Evolutionary conservation across 2,329 filamentous ascomycete genomes (phyloP), one percentile per base, ranked within the genome.

Genomic region (Colletotrichum sp.): DNA sequence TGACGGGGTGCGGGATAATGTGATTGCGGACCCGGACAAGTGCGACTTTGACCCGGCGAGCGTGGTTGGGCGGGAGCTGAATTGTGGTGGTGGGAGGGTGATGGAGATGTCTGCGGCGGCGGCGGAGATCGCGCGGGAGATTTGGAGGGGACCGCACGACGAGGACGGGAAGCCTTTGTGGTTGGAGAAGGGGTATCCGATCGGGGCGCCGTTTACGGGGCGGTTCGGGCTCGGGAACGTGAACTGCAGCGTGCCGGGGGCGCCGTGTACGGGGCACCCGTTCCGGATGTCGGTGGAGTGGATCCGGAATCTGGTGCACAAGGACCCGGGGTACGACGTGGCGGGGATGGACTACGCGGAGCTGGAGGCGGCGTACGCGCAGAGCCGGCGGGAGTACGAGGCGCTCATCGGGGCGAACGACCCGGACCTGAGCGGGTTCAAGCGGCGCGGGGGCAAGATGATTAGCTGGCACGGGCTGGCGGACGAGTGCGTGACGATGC

Each of bases 381-480:
- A 28, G 6, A 76, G 74, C 66, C 66, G 74, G 21, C 7, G 26
- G 21, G 71, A 76, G 71, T 81, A 79, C 61, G 74, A 75, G 32
- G 69, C 32, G 3, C 63, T 81, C 6, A 83, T 83, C 77, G 80
- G 80, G 6, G 80, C 82, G 10, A 78, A 80, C 57, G 77, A 81
- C 61, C 80, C 82, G 60, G 82, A 82, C 65, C 75, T 86, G 7
- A 69, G 79, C 0, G 77, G 77, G 2, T 86, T 84, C 75, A 78
- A 78, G 60, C 78, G 76, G 7, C 78, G 79, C 3, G 86, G 87
- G 10, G 83, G 83, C 28, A 88, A 88, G 80, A 75, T 88, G n/a
- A 43, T 88, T 21, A 80, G 85, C 64, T 88, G 84, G 81, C 87
- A 88, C 78, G 87, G 87, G 26, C 68, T 71, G 52, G 83, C 82